These are phyloP conservation scores for Ceratocystis diversiconidia DNA, from an alignment of 2,329 filamentous ascomycete genomes.

Conservation along the genomic window DNA sequence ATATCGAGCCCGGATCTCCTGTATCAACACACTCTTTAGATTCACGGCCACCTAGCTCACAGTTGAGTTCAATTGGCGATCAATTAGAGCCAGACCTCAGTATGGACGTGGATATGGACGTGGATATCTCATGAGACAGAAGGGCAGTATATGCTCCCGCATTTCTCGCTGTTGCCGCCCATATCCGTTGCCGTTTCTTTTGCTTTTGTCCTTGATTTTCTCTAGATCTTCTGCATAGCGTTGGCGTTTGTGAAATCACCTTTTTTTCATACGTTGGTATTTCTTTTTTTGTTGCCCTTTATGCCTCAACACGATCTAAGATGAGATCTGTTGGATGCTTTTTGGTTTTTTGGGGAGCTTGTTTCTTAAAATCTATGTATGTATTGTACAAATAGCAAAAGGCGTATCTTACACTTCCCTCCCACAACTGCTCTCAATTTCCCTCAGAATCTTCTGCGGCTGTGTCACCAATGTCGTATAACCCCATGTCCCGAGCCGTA, in stretches of 20 bases:
- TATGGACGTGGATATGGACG: slow-evolving; percentile 34
- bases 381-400: slow-evolving; percentile 10
- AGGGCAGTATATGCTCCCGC: background rate
- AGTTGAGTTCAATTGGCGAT: slow-evolving; percentile 43
- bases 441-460: slow-evolving; percentile 15
- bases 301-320: background rate
- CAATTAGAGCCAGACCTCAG: slow-evolving; percentile 29
- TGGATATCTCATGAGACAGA: background rate
- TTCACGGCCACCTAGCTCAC: slow-evolving; percentile 38
- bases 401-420: slow-evolving; percentile 6
- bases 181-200: background rate
- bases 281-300: background rate
- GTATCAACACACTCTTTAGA: slow-evolving; percentile 19
- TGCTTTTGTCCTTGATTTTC: slow-evolving; percentile 3
- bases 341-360: background rate
- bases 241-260: slow-evolving; percentile 26
- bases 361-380: slow-evolving; percentile 7
- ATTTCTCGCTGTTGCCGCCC: background rate
- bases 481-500: slow-evolving; percentile 32
- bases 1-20: background rate
- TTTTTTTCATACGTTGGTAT: slow-evolving; percentile 3
- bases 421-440: background rate
- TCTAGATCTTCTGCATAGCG: slow-evolving; percentile 28
- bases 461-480: slow-evolving; percentile 24
- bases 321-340: background rate